Evolutionary conservation across 192 early-diverging fungal species (phyloP), one percentile per base, ranked within the genome.

Genomic region (Backusella mclennaniae): DNA sequence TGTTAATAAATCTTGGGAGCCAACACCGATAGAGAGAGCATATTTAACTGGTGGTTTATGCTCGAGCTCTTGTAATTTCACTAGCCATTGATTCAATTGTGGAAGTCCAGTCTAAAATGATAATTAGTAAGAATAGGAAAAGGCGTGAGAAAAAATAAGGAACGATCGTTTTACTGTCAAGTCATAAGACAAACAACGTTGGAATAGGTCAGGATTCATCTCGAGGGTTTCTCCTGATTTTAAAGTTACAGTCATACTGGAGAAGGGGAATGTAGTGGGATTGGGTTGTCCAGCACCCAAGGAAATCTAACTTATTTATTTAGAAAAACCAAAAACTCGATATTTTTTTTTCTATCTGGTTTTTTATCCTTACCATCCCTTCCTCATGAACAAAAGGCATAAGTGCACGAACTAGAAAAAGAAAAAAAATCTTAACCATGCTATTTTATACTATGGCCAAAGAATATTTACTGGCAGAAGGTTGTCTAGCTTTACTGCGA

Each of bases 281-380:
- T 93, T 92, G 5, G 92, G 93, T 42, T 90, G 83, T 0, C 93
- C 93, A 2, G 90, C 92, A 11, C 92, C 92, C 1, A 95, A 84
- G 39, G 92, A 91, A 63, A 95, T 86, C 87, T 88, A 38, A 11
- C 36, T 68, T n/a, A 53, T 12, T 44, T 35, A 63, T 29, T 63
- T 33, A 33, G 33, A 63, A 11, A 14, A 63, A 63, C 6, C 19
- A 49, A 33, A 3, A 33, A 49, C 19, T 17, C 5, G 46, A 49
- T 49, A 49, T 6, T 33, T n/a, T 49, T 1, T 21, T 49, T 19
- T 49, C 6, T n/a, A 21, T 11, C 11, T 12, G 15, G 4, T 15
- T 12, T 44, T 14, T 44, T 49, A n/a, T 49, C 6, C 49, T 36
- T 71, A 75, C 74, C 53, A 75, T 80, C 19, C 75, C 56, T 23